Conservation (phyloP, 2,329 filamentous ascomycete species). For the Nakataea oryzae region DNA sequence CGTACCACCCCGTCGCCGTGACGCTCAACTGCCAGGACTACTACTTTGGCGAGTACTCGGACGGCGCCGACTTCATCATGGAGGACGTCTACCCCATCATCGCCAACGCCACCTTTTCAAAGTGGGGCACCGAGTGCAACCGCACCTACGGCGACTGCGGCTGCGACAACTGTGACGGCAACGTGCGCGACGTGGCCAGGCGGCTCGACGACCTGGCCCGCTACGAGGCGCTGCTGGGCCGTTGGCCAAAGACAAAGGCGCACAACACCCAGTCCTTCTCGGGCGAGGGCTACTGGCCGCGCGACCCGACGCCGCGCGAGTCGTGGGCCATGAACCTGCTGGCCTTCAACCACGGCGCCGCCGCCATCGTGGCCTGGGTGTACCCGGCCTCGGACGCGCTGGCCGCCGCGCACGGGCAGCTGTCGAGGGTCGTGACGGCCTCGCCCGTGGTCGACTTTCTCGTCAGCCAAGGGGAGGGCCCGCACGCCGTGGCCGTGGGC, state of each 20-base stretch:
- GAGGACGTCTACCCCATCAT: conserved; percentile 50
- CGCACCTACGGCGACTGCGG: conserved; percentile 51
- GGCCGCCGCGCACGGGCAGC: conserved; percentile 24
- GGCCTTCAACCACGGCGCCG: conserved; percentile 33
- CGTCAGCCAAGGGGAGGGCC: conserved; percentile 16
- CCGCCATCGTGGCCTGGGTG: conserved; percentile 32
- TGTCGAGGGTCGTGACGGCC: conserved; percentile 25
- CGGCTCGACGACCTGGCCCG: conserved; percentile 26
- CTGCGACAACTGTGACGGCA: conserved; percentile 48
- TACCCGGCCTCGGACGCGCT: conserved; percentile 28
- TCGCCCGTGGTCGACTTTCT: conserved; percentile 27
- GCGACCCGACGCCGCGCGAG: conserved; percentile 32
- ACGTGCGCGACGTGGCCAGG: conserved; percentile 37
- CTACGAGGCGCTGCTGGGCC: conserved; percentile 29
- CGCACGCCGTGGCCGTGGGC: conserved; percentile 8
- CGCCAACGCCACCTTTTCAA: conserved; percentile 41
- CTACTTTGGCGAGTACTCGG: conserved; percentile 43
- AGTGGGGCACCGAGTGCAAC: conserved; percentile 47
- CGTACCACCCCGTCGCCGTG: conserved; percentile 49
- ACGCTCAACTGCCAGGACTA: conserved; percentile 54
- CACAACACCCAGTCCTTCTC: conserved; percentile 36
- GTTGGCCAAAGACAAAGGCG: conserved; percentile 30
- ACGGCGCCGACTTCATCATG: conserved; percentile 48
- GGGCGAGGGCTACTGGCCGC: conserved; percentile 35
- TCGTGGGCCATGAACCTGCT: conserved; percentile 32